Conservation (phyloP, 2,329 filamentous ascomycete species). For the Geosmithia putterillii region DNA sequence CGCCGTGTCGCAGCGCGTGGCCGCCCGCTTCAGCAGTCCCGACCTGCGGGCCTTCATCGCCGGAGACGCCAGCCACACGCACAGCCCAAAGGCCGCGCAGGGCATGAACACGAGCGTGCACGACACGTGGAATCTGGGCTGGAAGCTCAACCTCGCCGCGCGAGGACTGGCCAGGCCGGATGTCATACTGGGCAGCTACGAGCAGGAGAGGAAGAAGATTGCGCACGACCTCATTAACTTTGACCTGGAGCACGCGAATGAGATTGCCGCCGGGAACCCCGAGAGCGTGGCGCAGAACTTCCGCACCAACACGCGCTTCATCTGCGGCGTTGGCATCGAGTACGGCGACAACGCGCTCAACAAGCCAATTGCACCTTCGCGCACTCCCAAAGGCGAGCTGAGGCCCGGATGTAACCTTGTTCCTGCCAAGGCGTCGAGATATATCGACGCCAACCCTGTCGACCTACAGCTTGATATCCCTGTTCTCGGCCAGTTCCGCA, state of each 20-base stretch:
- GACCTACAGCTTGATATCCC: conserved; percentile 70
- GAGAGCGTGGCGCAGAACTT: conserved; percentile 56
- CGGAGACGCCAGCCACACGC: conserved; percentile 60
- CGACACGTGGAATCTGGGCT: conserved; percentile 49
- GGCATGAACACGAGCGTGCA: conserved; percentile 52
- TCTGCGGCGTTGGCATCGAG: conserved; percentile 58
- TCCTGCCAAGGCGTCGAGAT: conserved; percentile 60
- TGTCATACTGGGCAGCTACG: conserved; percentile 45
- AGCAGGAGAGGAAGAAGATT: conserved; percentile 49
- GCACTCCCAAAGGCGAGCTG: conserved; percentile 23
- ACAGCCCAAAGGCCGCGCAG: conserved; percentile 61
- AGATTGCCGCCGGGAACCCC: conserved; percentile 49
- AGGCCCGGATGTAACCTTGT: conserved; percentile 45
- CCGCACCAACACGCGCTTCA: conserved; percentile 58
- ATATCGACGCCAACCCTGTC: conserved; percentile 66
- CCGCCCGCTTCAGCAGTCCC: conserved; percentile 54
- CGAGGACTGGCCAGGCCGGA: conserved; percentile 40
- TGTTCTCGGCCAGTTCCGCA: conserved; percentile 63
- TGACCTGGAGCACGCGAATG: conserved; percentile 44
- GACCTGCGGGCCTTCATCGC: conserved; percentile 53
- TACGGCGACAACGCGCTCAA: conserved; percentile 41
- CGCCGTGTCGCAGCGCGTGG: conserved; percentile 58
- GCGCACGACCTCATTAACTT: conserved; percentile 47
- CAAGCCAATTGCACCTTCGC: conserved; percentile 12
- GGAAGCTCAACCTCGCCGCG: conserved; percentile 38